Base-by-base conservation (phyloP, 164 flowering plant genomes). In the Euptelea pleiosperma region DNA sequence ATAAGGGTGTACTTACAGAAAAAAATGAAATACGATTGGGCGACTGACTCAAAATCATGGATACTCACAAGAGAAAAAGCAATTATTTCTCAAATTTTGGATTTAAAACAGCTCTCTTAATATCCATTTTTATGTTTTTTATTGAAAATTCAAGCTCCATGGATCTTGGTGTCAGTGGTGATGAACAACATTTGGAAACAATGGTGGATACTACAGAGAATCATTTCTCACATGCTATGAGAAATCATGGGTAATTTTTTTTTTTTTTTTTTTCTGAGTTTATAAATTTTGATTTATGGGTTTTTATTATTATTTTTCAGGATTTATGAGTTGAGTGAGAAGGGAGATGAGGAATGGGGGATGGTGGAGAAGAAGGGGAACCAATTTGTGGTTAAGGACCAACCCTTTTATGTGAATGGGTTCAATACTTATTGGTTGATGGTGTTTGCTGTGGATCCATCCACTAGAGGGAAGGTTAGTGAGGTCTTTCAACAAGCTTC, bases 401-500 rank as follows among this genome's bases (percentile, higher is more conserved):
- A 74, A 29, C 91, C 96, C 30, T 89, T 89, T 63, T 89, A 87
- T 58, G 64, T 87, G 0, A 89, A 89, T 74, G 96, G 96, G 24
- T 89, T 92, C 83, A 92, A 89, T 76, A 87, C 96, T 3, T 87
- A 89, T 67, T 92, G 98, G 98, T 61, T 92, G 67, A 92, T 89
- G 98, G 77, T 85, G 3, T 82, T 92, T 69, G 98, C 96, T 16
- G 93, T 75, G 33, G 98, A 89, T 63, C 67, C 69, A 49, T 85
- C 96, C 1, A 87, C 94, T 0, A 78, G 84, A 63, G 85, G 77
- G 14, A 93, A 89, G 67, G 94, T 93, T 19, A 82, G 67, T 29
- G 90, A 89, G 42, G 60, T 84, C 16, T 89, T 93, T 58, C 75
- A 82, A 52, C 87, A 93, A 53, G 98, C 96, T 3, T 75, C 94